Evolutionary conservation across 495 filamentous ascomycete genomes (phyloP), one percentile per base, ranked within the genome.

Genomic region (Antarctomyces pellizariae): DNA sequence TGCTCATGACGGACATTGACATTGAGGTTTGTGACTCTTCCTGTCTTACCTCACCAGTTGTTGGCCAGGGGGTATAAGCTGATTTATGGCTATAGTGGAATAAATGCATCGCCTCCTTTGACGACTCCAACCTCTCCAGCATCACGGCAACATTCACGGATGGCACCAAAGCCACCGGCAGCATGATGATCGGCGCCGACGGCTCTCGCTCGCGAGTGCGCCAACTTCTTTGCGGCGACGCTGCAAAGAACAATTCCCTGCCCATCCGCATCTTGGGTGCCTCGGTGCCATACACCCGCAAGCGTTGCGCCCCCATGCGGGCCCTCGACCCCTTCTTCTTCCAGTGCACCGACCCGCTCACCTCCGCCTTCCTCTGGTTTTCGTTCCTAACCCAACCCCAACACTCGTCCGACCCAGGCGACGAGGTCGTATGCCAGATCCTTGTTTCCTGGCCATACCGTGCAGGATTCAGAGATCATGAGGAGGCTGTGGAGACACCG

Each of bases 251-350:
- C 30, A 45, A 48, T 4, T 41, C 44, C 5, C 38, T 71, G 2
- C 54, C 61, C 4, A 42, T 64, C 3, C 50, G 53, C 15, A 39
- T 67, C 18, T 45, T 62, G 0, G 62, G 64, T 3, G 49, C 47
- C 7, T 47, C 49, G 1, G 39, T 54, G 1, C 33, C 44, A 2
- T 56, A 66, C 17, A 47, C 49, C 0, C 31, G 44, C 0, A 44
- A 44, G 22, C 44, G 59, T 23, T 41, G 53, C 17, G 39, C 42
- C 1, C 49, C 49, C 3, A 49, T 60, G 15, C 42, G 53, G 9
- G 45, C 44, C 3, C 52, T 70, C 10, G 65, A 72, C 26, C 64
- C 66, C 1, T 59, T 57, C 13, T 61, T 74, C 21, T 62, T 72
- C 24, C 64, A 71, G 25, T 64, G 66, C 1, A 51, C 56, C 3